phyloP scores from a whole-genome alignment of 208 protist species.

The Entamoeba invadens region DNA sequence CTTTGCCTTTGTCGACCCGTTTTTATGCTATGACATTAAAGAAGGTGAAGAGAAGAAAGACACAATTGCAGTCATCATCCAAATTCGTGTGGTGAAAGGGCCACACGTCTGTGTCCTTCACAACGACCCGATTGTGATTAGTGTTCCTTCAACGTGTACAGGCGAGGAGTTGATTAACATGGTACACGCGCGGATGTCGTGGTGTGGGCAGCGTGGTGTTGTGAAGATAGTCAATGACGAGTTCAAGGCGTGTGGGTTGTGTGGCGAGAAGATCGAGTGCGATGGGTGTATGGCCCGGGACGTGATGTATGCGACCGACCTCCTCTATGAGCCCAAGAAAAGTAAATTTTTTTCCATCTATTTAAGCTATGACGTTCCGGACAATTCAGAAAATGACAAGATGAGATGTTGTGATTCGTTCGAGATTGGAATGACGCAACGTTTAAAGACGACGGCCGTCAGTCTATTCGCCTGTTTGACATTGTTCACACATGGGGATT shows the following conservation, averaged over 20 bases:
- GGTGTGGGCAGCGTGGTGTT: no score
- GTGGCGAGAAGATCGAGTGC: not conserved
- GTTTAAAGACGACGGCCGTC: not conserved
- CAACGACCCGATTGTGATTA: not conserved
- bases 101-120: not conserved
- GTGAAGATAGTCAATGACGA: not conserved
- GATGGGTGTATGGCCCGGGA: not conserved
- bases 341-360: no score
- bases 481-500: not conserved
- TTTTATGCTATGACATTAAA: not conserved
- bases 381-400: not conserved
- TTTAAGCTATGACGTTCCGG: not conserved
- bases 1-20: no score
- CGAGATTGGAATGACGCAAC: not conserved
- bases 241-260: not conserved
- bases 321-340: no score
- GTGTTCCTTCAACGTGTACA: not conserved
- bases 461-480: not conserved
- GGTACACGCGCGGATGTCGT: not conserved
- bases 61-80: not conserved
- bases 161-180: not conserved
- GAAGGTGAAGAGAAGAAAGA: not conserved
- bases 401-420: not conserved
- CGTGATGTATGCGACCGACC: no score
- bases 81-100: not conserved